Evolutionary conservation across 1,284 basidiomycete species (phyloP).

Genomic region (Malassezia slooffiae): DNA sequence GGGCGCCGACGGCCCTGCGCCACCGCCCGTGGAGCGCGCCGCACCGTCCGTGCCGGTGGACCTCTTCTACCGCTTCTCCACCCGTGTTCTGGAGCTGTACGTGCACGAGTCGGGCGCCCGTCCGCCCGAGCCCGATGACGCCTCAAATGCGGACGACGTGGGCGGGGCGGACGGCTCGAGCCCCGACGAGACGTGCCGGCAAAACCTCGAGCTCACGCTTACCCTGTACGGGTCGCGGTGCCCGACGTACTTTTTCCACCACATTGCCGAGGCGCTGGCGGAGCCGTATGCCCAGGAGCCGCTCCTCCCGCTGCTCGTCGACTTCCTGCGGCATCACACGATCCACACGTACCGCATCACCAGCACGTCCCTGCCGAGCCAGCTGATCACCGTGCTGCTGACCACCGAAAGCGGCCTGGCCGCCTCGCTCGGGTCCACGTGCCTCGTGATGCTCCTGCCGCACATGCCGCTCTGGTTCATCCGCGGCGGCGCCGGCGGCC

Average conservation of each 20-base stretch:
- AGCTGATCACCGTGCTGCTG: constrained; percentile 29
- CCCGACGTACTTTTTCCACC: constrained; percentile 41
- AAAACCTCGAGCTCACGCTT: constrained; percentile 32
- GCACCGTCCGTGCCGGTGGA: constrained; percentile 14
- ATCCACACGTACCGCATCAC: constrained; percentile 41
- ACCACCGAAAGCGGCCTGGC: constrained; percentile 32
- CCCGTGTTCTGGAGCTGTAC: constrained; percentile 37
- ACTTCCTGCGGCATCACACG: constrained; percentile 34
- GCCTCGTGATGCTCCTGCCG: constrained; percentile 40
- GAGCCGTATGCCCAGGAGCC: constrained; percentile 23
- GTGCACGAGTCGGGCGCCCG: constrained; percentile 23
- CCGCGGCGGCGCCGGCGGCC: constrained; percentile 28
- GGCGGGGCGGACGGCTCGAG: not conserved
- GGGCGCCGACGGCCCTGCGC: constrained; percentile 10
- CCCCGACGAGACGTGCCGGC: constrained; percentile 16
- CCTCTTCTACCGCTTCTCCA: constrained; percentile 26
- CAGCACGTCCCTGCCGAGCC: constrained; percentile 25
- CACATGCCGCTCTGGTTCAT: constrained; percentile 42
- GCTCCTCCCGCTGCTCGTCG: constrained; percentile 34
- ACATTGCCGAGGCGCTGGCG: constrained; percentile 27
- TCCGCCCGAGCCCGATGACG: constrained; percentile 6
- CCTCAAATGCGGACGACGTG: constrained; percentile 6
- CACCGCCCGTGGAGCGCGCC: constrained; percentile 15
- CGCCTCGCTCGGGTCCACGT: constrained; percentile 30
- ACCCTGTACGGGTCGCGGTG: constrained; percentile 27